These are phyloP conservation scores for Xylariaceae sp. DNA, from an alignment of 2,329 filamentous ascomycete genomes.

Conservation along the genomic window DNA sequence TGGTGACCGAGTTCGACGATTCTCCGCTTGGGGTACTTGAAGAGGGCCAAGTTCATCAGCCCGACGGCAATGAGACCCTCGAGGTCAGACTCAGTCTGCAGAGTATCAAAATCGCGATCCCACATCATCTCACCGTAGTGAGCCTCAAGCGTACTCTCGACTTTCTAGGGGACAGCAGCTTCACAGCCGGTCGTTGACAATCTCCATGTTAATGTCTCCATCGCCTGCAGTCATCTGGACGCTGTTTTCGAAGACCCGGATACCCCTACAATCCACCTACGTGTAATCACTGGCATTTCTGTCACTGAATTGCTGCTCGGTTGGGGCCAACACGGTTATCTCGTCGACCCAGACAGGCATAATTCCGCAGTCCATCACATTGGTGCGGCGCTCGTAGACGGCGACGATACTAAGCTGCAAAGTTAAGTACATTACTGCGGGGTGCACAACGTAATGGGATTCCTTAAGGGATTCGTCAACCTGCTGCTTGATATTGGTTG, in stretches of 20 bases:
- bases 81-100: conserved; percentile 4
- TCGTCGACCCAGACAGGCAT: conserved; percentile 32
- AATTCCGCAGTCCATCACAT: conserved; percentile 35
- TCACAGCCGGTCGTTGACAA: conserved; percentile 36
- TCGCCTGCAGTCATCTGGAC: conserved; percentile 30
- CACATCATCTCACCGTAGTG: conserved; percentile 35
- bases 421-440: conserved; percentile 42
- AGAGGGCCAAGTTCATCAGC: conserved; percentile 28
- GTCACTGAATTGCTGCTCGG: conserved; percentile 10
- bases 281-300: conserved; percentile 25
- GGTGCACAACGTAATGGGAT: conserved; percentile 44
- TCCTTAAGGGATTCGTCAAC: conserved; percentile 32
- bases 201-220: conserved; percentile 33
- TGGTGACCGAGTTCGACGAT: conserved; percentile 24
- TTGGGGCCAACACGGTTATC: conserved; percentile 7
- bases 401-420: conserved; percentile 40
- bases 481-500: conserved; percentile 25
- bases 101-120: conserved; percentile 31
- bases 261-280: conserved; percentile 25
- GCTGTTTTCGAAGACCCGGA: conserved; percentile 26
- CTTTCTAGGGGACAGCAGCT: conserved; percentile 34
- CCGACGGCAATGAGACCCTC: conserved; percentile 10
- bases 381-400: conserved; percentile 34
- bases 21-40: conserved; percentile 31
- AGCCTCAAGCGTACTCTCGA: conserved; percentile 13